Evolutionary conservation across 2,329 filamentous ascomycete genomes (phyloP).

Genomic region (Calonectria naviculata): DNA sequence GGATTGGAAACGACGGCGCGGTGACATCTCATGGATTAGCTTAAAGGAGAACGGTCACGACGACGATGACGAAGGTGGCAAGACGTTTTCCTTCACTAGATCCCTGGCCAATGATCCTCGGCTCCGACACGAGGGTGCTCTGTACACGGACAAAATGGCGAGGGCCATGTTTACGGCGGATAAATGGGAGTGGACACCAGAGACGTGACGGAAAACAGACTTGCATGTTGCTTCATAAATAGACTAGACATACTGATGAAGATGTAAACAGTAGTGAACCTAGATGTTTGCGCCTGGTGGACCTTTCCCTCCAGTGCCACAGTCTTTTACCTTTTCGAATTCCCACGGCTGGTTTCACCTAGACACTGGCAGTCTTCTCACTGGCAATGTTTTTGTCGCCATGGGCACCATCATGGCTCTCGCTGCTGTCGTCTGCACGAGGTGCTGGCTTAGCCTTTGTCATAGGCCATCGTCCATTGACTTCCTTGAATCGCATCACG

Average conservation of each 20-base stretch:
- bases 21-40: conserved; percentile 54
- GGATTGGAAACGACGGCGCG: conserved; percentile 58
- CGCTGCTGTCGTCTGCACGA: conserved; percentile 36
- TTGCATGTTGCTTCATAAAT: conserved; percentile 28
- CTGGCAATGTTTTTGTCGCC: conserved; percentile 37
- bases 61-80: conserved; percentile 26
- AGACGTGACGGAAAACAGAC: conserved; percentile 43
- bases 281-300: not conserved
- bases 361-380: conserved; percentile 42
- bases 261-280: conserved; percentile 24
- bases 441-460: conserved; percentile 46
- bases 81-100: conserved; percentile 62
- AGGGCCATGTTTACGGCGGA: conserved; percentile 65
- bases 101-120: conserved; percentile 61
- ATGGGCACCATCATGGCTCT: conserved; percentile 38
- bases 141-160: conserved; percentile 63
- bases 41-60: conserved; percentile 26
- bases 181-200: conserved; percentile 70
- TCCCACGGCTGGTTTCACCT: not conserved
- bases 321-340: not conserved
- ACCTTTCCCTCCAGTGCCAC: not conserved
- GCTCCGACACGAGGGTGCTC: conserved; percentile 58
- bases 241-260: conserved; percentile 31
- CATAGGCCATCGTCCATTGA: conserved; percentile 61
- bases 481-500: conserved; percentile 74